phyloP scores from a whole-genome alignment of 78 protist species.

The Chrysochromulina tobinii region DNA sequence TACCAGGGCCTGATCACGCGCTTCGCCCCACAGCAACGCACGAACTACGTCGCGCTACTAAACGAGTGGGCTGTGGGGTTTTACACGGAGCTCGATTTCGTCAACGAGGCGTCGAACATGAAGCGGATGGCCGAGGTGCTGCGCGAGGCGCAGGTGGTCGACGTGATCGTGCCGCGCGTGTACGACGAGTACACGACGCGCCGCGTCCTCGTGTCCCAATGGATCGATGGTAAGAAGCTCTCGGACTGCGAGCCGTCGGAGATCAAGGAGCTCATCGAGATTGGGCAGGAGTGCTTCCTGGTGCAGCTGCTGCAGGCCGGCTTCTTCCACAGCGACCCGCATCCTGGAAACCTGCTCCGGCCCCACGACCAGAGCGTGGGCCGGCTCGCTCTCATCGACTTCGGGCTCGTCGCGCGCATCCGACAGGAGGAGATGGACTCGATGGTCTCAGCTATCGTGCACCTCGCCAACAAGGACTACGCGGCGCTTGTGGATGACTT shows the following conservation, averaged over 20 bases:
- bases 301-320: constrained; percentile 52
- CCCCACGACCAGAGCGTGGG: background rate
- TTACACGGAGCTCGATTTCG: constrained; percentile 61
- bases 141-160: background rate
- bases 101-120: constrained; percentile 43
- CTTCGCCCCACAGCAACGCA: constrained; percentile 21
- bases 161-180: background rate
- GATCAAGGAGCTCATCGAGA: background rate
- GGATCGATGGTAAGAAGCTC: constrained; percentile 25
- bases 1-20: constrained; percentile 39
- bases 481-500: constrained; percentile 45
- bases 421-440: background rate
- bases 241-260: background rate
- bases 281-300: constrained; percentile 57
- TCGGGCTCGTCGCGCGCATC: constrained; percentile 37
- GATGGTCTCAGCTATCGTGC: background rate
- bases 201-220: background rate
- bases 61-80: constrained; percentile 66
- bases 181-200: background rate
- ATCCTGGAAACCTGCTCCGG: constrained; percentile 46
- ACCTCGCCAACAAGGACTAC: constrained; percentile 43
- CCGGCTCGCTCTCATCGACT: constrained; percentile 46
- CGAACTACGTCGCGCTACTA: constrained; percentile 44
- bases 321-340: constrained; percentile 41
- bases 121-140: background rate